Evolutionary conservation across 202 grass and related monocot genomes (phyloP).

Genomic region (Dendrocalamus latiflorus): DNA sequence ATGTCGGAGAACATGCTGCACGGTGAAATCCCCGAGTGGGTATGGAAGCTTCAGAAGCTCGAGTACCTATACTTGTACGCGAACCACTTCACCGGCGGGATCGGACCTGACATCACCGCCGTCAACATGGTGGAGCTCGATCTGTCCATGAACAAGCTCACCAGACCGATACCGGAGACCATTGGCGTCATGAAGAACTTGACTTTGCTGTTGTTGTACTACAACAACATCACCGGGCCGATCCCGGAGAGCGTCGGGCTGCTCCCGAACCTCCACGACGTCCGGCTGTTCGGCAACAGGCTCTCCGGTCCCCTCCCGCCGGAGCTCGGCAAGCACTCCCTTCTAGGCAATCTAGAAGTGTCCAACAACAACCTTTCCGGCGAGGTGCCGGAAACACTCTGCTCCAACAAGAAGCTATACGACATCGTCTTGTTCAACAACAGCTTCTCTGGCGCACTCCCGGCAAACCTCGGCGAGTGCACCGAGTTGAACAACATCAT

Average conservation of each 20-base stretch:
- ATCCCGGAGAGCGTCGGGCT: conserved; percentile 31
- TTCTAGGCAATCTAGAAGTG: conserved; percentile 18
- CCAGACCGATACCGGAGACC: conserved; percentile 9
- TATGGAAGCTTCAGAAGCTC: conserved; percentile 39
- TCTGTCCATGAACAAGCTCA: conserved; percentile 31
- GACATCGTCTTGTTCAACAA: conserved; percentile 42
- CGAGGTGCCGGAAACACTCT: conserved; percentile 29
- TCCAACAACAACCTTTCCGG: conserved; percentile 29
- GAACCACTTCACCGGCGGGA: conserved; percentile 24
- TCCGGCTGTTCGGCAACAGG: conserved; percentile 42
- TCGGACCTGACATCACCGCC: background rate
- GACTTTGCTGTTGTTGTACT: background rate
- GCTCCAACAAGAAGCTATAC: background rate
- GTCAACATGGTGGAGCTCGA: conserved; percentile 16
- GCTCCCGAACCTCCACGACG: conserved; percentile 7
- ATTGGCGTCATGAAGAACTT: conserved; percentile 32
- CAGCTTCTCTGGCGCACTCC: conserved; percentile 25
- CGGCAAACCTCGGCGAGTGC: conserved; percentile 27
- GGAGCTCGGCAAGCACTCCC: conserved; percentile 49
- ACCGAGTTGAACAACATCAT: conserved; percentile 17
- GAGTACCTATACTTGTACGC: background rate
- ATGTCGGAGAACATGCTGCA: background rate
- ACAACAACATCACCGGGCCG: conserved; percentile 33
- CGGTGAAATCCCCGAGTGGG: conserved; percentile 5
- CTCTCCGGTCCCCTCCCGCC: conserved; percentile 26